phyloP scores from a whole-genome alignment of 2,329 filamentous ascomycete species.

The Aspergillus aculeatinus region DNA sequence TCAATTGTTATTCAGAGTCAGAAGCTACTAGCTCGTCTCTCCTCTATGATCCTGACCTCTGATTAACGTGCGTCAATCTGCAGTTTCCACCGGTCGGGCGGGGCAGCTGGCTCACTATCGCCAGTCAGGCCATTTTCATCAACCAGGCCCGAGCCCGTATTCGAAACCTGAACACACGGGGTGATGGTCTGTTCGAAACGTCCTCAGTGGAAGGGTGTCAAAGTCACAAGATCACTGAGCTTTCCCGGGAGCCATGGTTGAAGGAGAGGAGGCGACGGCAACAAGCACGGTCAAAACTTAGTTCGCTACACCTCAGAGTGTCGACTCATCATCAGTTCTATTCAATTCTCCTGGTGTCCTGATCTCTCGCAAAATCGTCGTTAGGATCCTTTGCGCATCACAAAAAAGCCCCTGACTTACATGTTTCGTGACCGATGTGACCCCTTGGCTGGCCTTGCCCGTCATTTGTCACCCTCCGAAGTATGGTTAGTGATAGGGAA shows the following conservation, averaged over 20 bases:
- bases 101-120: neutral
- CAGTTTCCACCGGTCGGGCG: neutral
- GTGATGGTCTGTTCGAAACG: neutral
- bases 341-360: neutral
- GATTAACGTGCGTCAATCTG: neutral
- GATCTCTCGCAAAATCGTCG: neutral
- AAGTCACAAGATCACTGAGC: neutral
- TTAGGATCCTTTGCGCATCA: neutral
- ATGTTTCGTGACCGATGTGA: neutral
- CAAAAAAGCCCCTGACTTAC: neutral
- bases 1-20: neutral
- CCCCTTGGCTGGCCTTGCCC: neutral
- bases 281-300: neutral
- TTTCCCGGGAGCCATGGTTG: neutral
- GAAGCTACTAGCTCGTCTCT: neutral
- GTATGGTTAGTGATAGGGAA: neutral
- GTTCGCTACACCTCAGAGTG: neutral
- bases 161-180: neutral
- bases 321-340: neutral
- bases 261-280: neutral
- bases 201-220: neutral
- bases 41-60: neutral
- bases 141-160: neutral
- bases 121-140: neutral
- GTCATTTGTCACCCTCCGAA: neutral